These are phyloP conservation scores for Penicillium italicum DNA, from an alignment of 2,329 filamentous ascomycete species.

Conservation along the genomic window DNA sequence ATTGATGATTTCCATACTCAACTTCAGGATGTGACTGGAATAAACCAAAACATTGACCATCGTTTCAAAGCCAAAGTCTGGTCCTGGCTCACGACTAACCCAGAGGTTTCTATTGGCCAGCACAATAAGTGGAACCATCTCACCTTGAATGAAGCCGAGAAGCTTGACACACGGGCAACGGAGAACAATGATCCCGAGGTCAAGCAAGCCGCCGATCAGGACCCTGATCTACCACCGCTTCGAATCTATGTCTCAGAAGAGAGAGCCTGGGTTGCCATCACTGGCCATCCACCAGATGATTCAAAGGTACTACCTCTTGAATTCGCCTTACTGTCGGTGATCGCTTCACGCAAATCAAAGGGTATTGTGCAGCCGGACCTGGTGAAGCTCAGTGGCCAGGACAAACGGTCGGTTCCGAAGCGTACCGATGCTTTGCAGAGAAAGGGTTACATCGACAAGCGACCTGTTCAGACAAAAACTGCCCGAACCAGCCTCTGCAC, in stretches of 20 bases:
- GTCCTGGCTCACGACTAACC: slow-evolving; percentile 55
- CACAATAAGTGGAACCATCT: slow-evolving; percentile 41
- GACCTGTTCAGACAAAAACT: slow-evolving; percentile 46
- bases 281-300: slow-evolving; percentile 57
- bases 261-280: slow-evolving; percentile 57
- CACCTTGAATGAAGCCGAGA: slow-evolving; percentile 42
- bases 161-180: slow-evolving; percentile 2
- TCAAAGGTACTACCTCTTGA: slow-evolving; percentile 53
- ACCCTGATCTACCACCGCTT: slow-evolving; percentile 5
- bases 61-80: slow-evolving; percentile 54
- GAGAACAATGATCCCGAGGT: neutral
- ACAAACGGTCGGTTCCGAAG: slow-evolving; percentile 62
- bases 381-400: slow-evolving; percentile 55
- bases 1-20: slow-evolving; percentile 38
- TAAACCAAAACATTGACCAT: slow-evolving; percentile 43
- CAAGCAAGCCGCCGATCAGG: neutral
- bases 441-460: slow-evolving; percentile 62
- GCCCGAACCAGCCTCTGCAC: slow-evolving; percentile 56
- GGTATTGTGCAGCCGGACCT: slow-evolving; percentile 59
- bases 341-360: slow-evolving; percentile 51
- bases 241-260: slow-evolving; percentile 53
- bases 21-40: slow-evolving; percentile 14
- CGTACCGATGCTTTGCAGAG: slow-evolving; percentile 55
- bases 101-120: slow-evolving; percentile 52
- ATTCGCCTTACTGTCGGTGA: slow-evolving; percentile 56